These are phyloP conservation scores for Talaromyces pinophilus DNA, from an alignment of 2,329 filamentous ascomycete genomes.

Conservation along the genomic window DNA sequence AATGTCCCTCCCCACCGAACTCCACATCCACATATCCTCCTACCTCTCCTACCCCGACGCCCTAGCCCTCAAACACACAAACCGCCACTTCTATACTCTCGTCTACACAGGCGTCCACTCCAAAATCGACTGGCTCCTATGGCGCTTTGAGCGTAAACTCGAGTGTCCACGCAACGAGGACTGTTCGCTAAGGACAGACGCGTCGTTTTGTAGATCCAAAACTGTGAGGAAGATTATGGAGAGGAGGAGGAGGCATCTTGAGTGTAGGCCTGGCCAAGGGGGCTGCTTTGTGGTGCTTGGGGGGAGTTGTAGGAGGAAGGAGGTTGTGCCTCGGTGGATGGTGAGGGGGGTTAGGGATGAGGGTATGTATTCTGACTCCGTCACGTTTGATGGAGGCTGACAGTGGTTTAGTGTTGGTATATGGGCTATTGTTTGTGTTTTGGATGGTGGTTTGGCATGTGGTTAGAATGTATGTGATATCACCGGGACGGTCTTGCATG, in stretches of 20 bases:
- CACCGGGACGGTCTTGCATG: not conserved
- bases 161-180: conserved; percentile 61
- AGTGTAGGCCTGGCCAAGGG: conserved; percentile 36
- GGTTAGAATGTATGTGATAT: conserved; percentile 8
- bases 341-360: conserved; percentile 31
- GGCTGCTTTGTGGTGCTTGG: conserved; percentile 45
- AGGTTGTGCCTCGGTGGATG: conserved; percentile 35
- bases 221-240: conserved; percentile 47
- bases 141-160: conserved; percentile 63
- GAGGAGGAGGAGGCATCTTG: conserved; percentile 42
- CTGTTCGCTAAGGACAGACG: conserved; percentile 46
- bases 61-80: conserved; percentile 68
- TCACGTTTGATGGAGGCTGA: not conserved
- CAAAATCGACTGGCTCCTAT: conserved; percentile 69
- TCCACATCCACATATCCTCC: conserved; percentile 64
- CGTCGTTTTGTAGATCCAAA: conserved; percentile 41
- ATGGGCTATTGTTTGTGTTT: conserved; percentile 17
- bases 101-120: conserved; percentile 66
- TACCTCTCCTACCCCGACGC: conserved; percentile 70
- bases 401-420: conserved; percentile 23
- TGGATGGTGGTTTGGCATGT: conserved; percentile 12
- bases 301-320: conserved; percentile 35
- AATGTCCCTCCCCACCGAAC: conserved; percentile 62
- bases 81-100: conserved; percentile 62
- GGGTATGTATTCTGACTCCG: conserved; percentile 29